Conservation (phyloP, 352 stramenopile species). For the Globisporangium takayamanum region DNA sequence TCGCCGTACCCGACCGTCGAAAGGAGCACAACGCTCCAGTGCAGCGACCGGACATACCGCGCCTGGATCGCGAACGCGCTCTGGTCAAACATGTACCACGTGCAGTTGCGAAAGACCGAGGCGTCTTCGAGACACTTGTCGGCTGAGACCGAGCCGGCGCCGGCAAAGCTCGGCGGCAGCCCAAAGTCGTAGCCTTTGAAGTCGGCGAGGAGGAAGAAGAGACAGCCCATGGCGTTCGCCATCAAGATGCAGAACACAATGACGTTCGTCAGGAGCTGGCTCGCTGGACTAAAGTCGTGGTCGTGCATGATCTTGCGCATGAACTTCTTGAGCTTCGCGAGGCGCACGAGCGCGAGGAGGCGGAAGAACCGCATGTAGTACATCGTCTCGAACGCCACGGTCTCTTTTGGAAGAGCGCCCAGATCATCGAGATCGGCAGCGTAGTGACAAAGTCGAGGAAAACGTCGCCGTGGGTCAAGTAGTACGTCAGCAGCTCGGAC, state of each 20-base stretch:
- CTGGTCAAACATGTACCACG: slow-evolving; percentile 65
- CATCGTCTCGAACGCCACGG: slow-evolving; percentile 9
- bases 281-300: slow-evolving; percentile 18
- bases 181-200: slow-evolving; percentile 3
- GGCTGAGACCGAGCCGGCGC: slow-evolving; percentile 24
- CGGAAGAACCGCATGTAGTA: slow-evolving; percentile 20
- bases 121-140: slow-evolving; percentile 42
- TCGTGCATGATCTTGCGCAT: slow-evolving; percentile 28
- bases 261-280: slow-evolving; percentile 16
- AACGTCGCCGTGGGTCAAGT: slow-evolving; percentile 13
- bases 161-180: slow-evolving; percentile 1
- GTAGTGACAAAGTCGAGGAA: slow-evolving; percentile 11
- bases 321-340: slow-evolving; percentile 12
- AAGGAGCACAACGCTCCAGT: slow-evolving; percentile 68
- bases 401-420: slow-evolving; percentile 17
- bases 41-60: slow-evolving; percentile 49
- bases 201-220: slow-evolving; percentile 22
- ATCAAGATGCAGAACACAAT: slow-evolving; percentile 10
- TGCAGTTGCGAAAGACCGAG: slow-evolving; percentile 49
- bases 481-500: slow-evolving; percentile 6
- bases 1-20: slow-evolving; percentile 71
- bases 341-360: slow-evolving; percentile 11
- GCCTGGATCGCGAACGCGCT: slow-evolving; percentile 54
- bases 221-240: slow-evolving; percentile 14
- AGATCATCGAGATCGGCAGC: slow-evolving; percentile 19